Evolutionary conservation across 176 grass and related monocot genomes (phyloP), one percentile per base, ranked within the genome.

Genomic region (Pontederia paniculata): DNA sequence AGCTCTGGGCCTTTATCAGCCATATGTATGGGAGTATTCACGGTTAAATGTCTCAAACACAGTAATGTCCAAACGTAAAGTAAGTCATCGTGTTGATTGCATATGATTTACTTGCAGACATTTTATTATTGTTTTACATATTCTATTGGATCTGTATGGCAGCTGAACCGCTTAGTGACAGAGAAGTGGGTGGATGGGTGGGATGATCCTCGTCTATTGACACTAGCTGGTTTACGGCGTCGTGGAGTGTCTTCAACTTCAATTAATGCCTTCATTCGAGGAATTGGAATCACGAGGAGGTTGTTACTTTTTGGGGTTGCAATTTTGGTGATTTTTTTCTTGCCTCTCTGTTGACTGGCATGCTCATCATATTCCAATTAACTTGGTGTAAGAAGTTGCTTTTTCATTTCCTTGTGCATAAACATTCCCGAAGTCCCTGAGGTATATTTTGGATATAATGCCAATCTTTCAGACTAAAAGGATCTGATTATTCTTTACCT

Each of bases 271-370:
- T 98, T 98, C 52, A 91, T 98, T 50, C 75, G 83, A 76, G 93
- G 93, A 70, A 84, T 88, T 55, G 93, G 93, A n/a, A 98, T 98
- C 73, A 98, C 93, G 1, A 98, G 93, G 88, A 98, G 86, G 93
- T 98, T 74, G 20, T 23, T 60, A 75, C 17, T 45, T 59, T 52
- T 25, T 50, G 63, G 19, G 62, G 15, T 18, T 45, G 48, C 1
- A 58, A 57, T 20, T 21, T 1, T 7, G 21, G 15, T 62, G 43
- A 20, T 12, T 61, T 5, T 44, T 44, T 11, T 10, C 19, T 23
- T 3, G 1, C 15, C 5, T 50, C 2, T 15, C 10, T 45, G 9
- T 61, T 61, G 20, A 6, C 44, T 18, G 42, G 16, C 14, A 21
- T 19, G 42, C 17, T 61, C 1, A 10, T 17, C 41, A 60, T 10